phyloP scores from a whole-genome alignment of 768 basidiomycete genomes.

The Hortiboletus campestris region DNA sequence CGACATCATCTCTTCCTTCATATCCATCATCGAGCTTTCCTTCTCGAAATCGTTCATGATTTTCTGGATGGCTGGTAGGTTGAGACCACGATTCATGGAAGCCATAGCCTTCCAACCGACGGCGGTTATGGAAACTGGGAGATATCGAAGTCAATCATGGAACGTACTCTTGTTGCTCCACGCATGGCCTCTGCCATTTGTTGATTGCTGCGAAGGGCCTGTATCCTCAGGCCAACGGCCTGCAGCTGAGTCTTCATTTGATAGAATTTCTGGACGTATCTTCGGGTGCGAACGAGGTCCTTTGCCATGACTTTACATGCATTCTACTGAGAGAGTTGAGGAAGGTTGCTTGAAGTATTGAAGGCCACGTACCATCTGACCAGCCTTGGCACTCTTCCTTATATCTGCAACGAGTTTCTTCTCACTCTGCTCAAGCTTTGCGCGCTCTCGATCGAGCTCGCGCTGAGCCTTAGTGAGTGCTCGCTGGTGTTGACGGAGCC shows the following conservation, averaged over 20 bases:
- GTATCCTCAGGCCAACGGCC: constrained; percentile 92
- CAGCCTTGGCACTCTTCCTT: constrained; percentile 92
- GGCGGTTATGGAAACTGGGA: constrained; percentile 1
- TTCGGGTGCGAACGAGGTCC: constrained; percentile 92
- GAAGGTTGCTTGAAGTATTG: constrained; percentile 3
- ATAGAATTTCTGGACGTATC: constrained; percentile 97
- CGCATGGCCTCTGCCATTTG: constrained; percentile 99
- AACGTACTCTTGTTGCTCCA: constrained; percentile 87
- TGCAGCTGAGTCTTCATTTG: constrained; percentile 99
- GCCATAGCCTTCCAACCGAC: constrained; percentile 79
- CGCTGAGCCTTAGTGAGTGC: constrained; percentile 95
- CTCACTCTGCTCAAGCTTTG: constrained; percentile 92
- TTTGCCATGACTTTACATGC: constrained; percentile 99
- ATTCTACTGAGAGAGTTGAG: constrained; percentile 54
- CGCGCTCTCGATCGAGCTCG: constrained; percentile 93
- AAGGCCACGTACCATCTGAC: constrained; percentile 72
- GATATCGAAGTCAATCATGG: neutral
- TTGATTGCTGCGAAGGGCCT: constrained; percentile 94
- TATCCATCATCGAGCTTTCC: constrained; percentile 98
- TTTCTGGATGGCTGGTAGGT: constrained; percentile 89
- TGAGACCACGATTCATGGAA: constrained; percentile 94
- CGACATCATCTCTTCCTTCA: constrained; percentile 99
- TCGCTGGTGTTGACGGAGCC: constrained; percentile 94
- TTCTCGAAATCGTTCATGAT: constrained; percentile 99
- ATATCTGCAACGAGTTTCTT: constrained; percentile 96